Base-by-base conservation (phyloP, 345 rosid genomes). In the Anacardium occidentale region DNA sequence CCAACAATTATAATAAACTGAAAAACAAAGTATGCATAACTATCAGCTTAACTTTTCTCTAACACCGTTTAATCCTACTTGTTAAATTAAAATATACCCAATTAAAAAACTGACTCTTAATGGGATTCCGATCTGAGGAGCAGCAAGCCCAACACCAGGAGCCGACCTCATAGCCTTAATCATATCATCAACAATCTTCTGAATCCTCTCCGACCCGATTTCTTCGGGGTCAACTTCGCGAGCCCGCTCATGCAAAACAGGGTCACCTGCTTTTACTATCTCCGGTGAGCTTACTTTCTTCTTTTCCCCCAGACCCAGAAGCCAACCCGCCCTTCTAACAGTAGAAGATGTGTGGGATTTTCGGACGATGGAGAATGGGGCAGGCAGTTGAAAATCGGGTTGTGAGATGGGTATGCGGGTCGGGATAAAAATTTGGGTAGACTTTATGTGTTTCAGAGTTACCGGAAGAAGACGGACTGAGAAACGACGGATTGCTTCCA, bases 81-180 rank as follows among this genome's bases (percentile, higher is more conserved):
- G 40, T 13, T 20, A 50, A 3, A 61, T 26, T 37, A 7, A 70
- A 70, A n/a, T 58, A 5, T n/a, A 20, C 2, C 64, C 62, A 13
- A 69, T 50, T 10, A 24, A 45, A 24, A 45, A 0, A 55, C 77
- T 32, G 24, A 90, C 97, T 79, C 79, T 81, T 70, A 89, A 82
- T 20, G 98, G 95, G 72, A 92, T 32, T 57, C 98, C 97, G 78
- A 94, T 90, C 72, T 92, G 97, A 66, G 98, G 97, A 72, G 98
- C 97, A 67, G 98, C 97, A 12, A 94, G 91, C 1, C 98, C 97
- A 75, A 90, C 97, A 18, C 98, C 97, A 61, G 97, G 98, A 71
- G 94, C 97, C 59, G 70, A 76, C 75, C 97, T 81, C 97, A 92
- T 89, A 10, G 68, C 90, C 75, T 79, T 77, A 17, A 94, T 76